Evolutionary conservation across 805 yeast species (phyloP).

Genomic region (Metschnikowia lochheadii): DNA sequence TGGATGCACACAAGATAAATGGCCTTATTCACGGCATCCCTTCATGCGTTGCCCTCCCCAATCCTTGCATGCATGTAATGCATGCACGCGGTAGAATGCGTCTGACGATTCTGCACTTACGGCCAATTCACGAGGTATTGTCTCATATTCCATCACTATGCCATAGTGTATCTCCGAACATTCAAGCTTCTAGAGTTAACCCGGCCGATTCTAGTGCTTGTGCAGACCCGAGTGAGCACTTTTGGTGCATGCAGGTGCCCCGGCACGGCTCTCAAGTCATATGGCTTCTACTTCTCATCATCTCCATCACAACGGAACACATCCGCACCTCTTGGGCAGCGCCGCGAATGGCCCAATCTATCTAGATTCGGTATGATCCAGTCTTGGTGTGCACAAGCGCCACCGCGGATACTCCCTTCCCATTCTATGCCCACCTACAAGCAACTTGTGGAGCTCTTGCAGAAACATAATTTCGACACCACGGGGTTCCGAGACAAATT

Average conservation of each 20-base stretch:
- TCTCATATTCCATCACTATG: background rate
- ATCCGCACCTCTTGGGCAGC: background rate
- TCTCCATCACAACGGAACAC: background rate
- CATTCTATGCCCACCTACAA: constrained; percentile 1
- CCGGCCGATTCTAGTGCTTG: background rate
- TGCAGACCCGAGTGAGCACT: background rate
- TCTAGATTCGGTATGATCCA: background rate
- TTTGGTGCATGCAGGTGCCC: background rate
- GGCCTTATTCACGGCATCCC: background rate
- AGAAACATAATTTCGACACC: constrained; percentile 7
- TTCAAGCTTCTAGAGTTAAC: background rate
- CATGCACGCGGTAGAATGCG: background rate
- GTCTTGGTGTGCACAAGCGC: background rate
- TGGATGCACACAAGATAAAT: background rate
- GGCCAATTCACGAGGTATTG: background rate
- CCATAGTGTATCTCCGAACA: background rate
- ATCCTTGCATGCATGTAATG: background rate
- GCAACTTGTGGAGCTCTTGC: constrained; percentile 7
- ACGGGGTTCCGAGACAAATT: constrained; percentile 5
- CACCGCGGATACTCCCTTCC: background rate
- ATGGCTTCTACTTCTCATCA: background rate
- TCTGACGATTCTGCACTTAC: background rate
- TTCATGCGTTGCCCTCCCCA: background rate
- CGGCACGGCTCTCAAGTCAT: too few relatives aligned
- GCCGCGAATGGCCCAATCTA: background rate